Conservation (phyloP, 805 yeast genomes). For the Candida insectalens region DNA sequence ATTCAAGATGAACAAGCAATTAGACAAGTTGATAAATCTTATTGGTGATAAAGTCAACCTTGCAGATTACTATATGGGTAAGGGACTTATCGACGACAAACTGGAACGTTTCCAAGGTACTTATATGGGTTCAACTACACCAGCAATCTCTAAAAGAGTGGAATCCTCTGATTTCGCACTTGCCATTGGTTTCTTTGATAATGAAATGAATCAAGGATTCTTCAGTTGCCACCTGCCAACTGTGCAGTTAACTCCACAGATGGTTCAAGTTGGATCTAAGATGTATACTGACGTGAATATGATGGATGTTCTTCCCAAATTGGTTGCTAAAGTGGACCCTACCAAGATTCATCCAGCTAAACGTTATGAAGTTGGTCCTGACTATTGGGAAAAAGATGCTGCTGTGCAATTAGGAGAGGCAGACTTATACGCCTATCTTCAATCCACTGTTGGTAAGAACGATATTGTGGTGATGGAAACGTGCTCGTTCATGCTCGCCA, state of each 20-base stretch:
- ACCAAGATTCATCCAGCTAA: constrained; percentile 5
- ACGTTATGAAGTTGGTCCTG: background rate
- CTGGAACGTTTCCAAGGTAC: constrained; percentile 35
- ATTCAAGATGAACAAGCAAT: constrained; percentile 25
- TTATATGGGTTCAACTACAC: constrained; percentile 28
- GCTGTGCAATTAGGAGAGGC: constrained; percentile 20
- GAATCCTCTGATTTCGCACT: constrained; percentile 61
- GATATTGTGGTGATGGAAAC: constrained; percentile 38
- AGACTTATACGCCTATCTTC: constrained; percentile 27
- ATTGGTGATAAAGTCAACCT: constrained; percentile 29
- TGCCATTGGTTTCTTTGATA: constrained; percentile 54
- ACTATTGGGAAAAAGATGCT: background rate
- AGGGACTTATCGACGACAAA: constrained; percentile 31
- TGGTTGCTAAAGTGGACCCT: constrained; percentile 30
- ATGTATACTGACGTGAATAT: constrained; percentile 22
- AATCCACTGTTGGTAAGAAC: constrained; percentile 23
- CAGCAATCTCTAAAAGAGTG: constrained; percentile 24
- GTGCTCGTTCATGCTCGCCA: constrained; percentile 36
- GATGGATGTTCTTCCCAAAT: constrained; percentile 21
- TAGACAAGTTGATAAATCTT: constrained; percentile 21
- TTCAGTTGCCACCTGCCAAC: constrained; percentile 31
- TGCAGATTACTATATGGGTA: constrained; percentile 30
- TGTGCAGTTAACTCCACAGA: constrained; percentile 34
- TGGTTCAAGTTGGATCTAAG: constrained; percentile 27
- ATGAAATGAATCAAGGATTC: constrained; percentile 59